Percentiles rank a stretch among this genome's conserved stretches.
These are phyloP conservation scores for Pseudogymnoascus sp. DNA, from an alignment of 2,329 filamentous ascomycete species.

Conservation along the genomic window DNA sequence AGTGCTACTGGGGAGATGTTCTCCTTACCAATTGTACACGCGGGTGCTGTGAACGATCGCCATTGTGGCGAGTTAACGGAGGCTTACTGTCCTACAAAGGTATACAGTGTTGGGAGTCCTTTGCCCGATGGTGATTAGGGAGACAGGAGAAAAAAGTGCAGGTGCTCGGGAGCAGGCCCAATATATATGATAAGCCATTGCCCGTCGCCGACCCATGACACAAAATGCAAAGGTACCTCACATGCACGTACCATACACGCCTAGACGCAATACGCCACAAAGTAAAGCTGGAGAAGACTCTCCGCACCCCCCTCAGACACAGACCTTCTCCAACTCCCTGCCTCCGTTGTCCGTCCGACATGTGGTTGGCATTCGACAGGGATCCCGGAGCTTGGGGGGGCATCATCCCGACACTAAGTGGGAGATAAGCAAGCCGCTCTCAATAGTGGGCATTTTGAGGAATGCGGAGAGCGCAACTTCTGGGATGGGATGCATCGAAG, in stretches of 20 bases:
- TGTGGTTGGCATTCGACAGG: not conserved
- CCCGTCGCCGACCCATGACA: not conserved
- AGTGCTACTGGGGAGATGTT: not conserved
- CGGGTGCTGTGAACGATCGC: constrained; percentile 5
- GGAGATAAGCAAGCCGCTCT: not conserved
- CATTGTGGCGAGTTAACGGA: constrained; percentile 5
- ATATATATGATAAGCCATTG: not conserved
- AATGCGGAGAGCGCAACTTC: not conserved
- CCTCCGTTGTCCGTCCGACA: not conserved
- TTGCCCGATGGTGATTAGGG: not conserved
- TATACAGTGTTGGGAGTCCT: not conserved
- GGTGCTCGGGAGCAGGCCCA: not conserved
- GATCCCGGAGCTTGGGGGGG: not conserved
- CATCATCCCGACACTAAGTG: constrained; percentile 1
- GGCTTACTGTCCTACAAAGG: constrained; percentile 1
- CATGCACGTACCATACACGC: not conserved
- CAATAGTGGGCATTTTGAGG: not conserved
- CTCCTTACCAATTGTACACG: constrained; percentile 7
- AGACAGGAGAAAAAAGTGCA: not conserved
- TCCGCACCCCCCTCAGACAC: not conserved
- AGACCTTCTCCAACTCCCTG: not conserved
- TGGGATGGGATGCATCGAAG: not conserved
- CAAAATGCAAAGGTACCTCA: not conserved
- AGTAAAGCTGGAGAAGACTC: not conserved
- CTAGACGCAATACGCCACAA: not conserved